These are phyloP conservation scores for Colletotrichum cordylinicola DNA, from an alignment of 2,329 filamentous ascomycete genomes.

Conservation along the genomic window DNA sequence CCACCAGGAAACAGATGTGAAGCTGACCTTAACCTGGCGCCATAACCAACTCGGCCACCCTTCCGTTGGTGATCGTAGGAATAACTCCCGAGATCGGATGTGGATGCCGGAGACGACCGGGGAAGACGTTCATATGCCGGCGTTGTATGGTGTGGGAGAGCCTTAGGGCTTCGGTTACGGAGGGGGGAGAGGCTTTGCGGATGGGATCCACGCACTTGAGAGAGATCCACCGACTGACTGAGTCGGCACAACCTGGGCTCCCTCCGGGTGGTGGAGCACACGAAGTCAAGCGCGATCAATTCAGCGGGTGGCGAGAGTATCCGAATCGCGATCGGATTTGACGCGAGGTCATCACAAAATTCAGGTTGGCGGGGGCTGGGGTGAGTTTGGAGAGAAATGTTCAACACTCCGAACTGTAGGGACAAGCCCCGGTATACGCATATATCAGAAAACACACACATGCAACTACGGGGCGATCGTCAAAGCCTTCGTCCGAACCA, in stretches of 20 bases:
- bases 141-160: not conserved
- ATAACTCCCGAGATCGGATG: not conserved
- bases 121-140: not conserved
- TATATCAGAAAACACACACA: not conserved
- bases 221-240: not conserved
- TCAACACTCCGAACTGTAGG: not conserved
- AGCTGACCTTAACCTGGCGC: constrained; percentile 21
- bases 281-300: not conserved
- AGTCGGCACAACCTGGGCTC: not conserved
- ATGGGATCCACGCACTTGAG: not conserved
- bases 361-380: not conserved
- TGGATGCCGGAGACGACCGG: not conserved
- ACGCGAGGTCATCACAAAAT: not conserved
- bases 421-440: not conserved
- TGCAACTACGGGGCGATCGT: not conserved
- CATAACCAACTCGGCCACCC: constrained; percentile 24
- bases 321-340: not conserved
- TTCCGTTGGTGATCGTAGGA: not conserved
- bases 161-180: constrained; percentile 1
- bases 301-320: not conserved
- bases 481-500: not conserved
- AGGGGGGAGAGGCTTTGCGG: not conserved
- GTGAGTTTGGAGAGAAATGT: not conserved
- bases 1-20: constrained; percentile 23
- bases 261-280: not conserved